These are phyloP conservation scores for Fusarium staphyleae DNA, from an alignment of 2,329 filamentous ascomycete genomes.

Conservation along the genomic window DNA sequence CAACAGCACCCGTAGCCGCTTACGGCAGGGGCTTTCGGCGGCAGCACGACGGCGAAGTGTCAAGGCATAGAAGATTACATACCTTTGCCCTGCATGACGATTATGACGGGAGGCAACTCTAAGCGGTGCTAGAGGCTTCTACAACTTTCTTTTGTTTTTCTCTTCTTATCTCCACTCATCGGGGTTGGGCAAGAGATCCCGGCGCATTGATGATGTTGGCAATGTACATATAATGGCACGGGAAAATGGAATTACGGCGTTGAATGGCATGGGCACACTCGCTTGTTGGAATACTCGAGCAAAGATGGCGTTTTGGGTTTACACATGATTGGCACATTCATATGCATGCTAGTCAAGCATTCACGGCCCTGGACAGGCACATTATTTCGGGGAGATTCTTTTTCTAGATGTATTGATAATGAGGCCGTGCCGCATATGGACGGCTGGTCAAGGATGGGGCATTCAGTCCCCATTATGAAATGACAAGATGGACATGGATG, in stretches of 20 bases:
- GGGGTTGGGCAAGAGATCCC: slow-evolving; percentile 19
- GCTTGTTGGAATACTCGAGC: slow-evolving; percentile 27
- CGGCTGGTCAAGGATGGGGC: slow-evolving; percentile 15
- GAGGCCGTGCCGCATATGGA: slow-evolving; percentile 25
- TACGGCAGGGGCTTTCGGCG: slow-evolving; percentile 36
- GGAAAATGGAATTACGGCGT: slow-evolving; percentile 35
- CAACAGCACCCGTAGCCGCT: slow-evolving; percentile 36
- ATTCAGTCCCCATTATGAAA: slow-evolving; percentile 24
- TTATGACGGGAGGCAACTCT: slow-evolving; percentile 33
- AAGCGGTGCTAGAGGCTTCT: slow-evolving; percentile 30
- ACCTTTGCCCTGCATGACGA: slow-evolving; percentile 29
- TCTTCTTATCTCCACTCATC: slow-evolving; percentile 28
- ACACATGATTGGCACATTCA: slow-evolving; percentile 21
- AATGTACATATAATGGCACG: slow-evolving; percentile 26
- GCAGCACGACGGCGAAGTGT: slow-evolving; percentile 51
- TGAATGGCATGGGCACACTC: slow-evolving; percentile 23
- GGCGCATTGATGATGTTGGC: slow-evolving; percentile 26
- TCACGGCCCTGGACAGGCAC: slow-evolving; percentile 33
- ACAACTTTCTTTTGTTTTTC: slow-evolving; percentile 27
- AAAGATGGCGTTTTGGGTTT: slow-evolving; percentile 32
- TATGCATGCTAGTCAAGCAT: slow-evolving; percentile 34
- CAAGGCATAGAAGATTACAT: slow-evolving; percentile 42
- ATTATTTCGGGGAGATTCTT: slow-evolving; percentile 22
- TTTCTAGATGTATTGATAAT: slow-evolving; percentile 39
- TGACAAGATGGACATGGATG: slow-evolving; percentile 30